phyloP scores from a whole-genome alignment of 164 flowering plant genomes.

The Paratinospora sagittata region DNA sequence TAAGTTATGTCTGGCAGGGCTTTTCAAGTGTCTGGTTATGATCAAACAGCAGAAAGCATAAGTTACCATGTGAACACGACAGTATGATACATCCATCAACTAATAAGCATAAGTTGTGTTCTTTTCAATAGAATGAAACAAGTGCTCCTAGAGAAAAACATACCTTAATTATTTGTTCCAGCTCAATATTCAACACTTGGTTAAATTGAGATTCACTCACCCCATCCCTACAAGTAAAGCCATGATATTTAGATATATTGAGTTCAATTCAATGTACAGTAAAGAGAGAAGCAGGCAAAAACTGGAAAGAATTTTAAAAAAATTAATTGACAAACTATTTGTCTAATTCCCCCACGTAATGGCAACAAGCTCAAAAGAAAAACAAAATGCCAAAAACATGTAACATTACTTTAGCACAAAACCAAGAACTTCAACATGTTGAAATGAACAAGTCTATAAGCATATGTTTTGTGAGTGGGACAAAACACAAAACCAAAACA shows the following conservation, averaged over 20 bases:
- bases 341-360: too few species aligned
- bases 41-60: too few species aligned
- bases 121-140: not conserved
- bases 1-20: too few species aligned
- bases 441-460: too few species aligned
- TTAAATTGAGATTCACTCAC: slow-evolving; percentile 76
- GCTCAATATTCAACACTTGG: slow-evolving; percentile 71
- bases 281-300: not conserved
- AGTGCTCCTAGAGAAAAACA: not conserved
- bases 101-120: not conserved
- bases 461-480: too few species aligned
- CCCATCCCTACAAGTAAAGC: slow-evolving; percentile 56
- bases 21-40: too few species aligned
- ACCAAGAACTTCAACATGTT: not conserved
- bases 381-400: not conserved
- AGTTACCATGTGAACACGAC: not conserved
- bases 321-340: too few species aligned
- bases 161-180: slow-evolving; percentile 77
- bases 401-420: not conserved
- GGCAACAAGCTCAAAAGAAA: not conserved
- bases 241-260: slow-evolving; percentile 8
- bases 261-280: not conserved
- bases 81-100: not conserved
- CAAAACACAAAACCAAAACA: too few species aligned
- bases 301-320: not conserved